phyloP scores from a whole-genome alignment of 148 eudicot species.

The Heliosperma pusillum region DNA sequence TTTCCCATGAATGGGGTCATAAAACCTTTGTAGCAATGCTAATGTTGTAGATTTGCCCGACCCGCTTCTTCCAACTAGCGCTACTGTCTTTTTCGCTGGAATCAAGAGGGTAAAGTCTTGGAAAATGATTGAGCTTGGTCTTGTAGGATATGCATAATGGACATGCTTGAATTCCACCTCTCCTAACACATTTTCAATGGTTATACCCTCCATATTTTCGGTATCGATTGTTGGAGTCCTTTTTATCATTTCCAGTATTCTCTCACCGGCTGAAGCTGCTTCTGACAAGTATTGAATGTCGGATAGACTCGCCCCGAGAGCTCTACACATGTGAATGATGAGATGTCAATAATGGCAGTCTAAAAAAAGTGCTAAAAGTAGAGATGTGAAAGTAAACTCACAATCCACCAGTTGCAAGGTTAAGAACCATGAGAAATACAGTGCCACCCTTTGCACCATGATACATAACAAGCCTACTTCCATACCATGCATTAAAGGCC shows the following conservation, averaged over 20 bases:
- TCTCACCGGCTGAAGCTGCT: conserved; percentile 57
- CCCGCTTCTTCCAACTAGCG: conserved; percentile 89
- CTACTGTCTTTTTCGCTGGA: conserved; percentile 58
- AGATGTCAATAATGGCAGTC: too few relatives aligned
- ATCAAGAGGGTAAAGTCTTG: conserved; percentile 49
- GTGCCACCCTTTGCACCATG: conserved; percentile 75
- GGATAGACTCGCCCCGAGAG: conserved; percentile 60
- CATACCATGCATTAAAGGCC: conserved; percentile 73
- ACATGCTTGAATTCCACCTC: conserved; percentile 68
- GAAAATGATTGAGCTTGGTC: conserved; percentile 62
- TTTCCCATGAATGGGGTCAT: conserved; percentile 67
- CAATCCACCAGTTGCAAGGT: conserved; percentile 71
- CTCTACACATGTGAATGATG: conserved; percentile 22
- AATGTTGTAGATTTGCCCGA: conserved; percentile 77
- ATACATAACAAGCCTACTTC: conserved; percentile 75
- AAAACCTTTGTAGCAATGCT: conserved; percentile 68
- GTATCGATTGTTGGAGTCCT: conserved; percentile 67
- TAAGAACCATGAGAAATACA: conserved; percentile 58
- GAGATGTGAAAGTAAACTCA: conserved; percentile 26
- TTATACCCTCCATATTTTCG: conserved; percentile 54
- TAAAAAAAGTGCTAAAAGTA: not conserved
- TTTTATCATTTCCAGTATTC: conserved; percentile 52
- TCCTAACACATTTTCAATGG: conserved; percentile 37
- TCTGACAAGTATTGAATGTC: conserved; percentile 60
- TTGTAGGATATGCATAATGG: conserved; percentile 67